A percentile compares a stretch with the other conserved stretches of the same genome.
Conservation (phyloP, 2,329 filamentous ascomycete genomes). For the Furcasterigmium furcatum region DNA sequence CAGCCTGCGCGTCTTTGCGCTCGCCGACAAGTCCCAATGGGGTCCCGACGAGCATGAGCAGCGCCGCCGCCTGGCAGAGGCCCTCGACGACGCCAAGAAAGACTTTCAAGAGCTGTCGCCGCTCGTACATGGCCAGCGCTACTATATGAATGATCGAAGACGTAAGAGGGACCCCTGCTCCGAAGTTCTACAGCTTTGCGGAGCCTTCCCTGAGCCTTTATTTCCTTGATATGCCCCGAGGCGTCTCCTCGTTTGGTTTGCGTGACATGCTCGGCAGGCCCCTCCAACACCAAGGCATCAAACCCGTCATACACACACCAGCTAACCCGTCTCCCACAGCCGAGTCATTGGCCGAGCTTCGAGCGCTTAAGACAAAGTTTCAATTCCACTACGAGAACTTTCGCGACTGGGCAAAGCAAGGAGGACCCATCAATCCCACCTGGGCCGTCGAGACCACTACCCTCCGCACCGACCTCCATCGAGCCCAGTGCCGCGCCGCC, state of each 20-base stretch:
- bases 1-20: slow-evolving; percentile 49
- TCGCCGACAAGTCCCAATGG: slow-evolving; percentile 58
- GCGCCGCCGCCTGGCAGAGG: slow-evolving; percentile 48
- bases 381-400: slow-evolving; percentile 45
- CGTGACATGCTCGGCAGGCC: no score
- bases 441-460: slow-evolving; percentile 51
- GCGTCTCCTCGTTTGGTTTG: not conserved
- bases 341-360: slow-evolving; percentile 50
- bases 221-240: slow-evolving; percentile 1
- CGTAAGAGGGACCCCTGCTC: slow-evolving; percentile 42
- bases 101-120: slow-evolving; percentile 57
- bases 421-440: slow-evolving; percentile 52
- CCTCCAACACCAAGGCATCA: not conserved
- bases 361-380: slow-evolving; percentile 40
- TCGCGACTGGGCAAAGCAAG: slow-evolving; percentile 50
- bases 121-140: slow-evolving; percentile 52
- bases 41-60: slow-evolving; percentile 58
- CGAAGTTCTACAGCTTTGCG: not conserved
- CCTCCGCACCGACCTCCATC: slow-evolving; percentile 50
- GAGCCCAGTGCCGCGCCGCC: slow-evolving; percentile 55
- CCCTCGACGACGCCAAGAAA: slow-evolving; percentile 56
- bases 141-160: slow-evolving; percentile 56
- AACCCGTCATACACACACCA: not conserved
- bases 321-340: slow-evolving; percentile 28
- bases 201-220: no score